Evolutionary conservation across 1,139 yeast species (phyloP).

Genomic region (Protomyces lactucae-debilis): DNA sequence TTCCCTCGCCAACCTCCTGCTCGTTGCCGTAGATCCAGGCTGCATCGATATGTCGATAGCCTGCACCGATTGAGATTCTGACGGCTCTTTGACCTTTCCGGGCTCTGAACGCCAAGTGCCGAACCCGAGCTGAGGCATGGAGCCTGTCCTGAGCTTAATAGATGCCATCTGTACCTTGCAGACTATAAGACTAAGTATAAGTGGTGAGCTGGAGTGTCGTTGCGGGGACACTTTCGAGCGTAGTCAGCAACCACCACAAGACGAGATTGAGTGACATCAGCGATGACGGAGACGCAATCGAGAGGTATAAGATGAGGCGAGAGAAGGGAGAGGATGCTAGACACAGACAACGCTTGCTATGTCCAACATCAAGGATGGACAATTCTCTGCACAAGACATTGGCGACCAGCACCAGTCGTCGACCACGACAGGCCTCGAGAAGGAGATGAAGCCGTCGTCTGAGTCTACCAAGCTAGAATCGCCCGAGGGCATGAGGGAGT

Average conservation of each 20-base stretch:
- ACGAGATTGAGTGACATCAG: too few species aligned
- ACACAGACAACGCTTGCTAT: neutral
- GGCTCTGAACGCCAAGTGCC: slow-evolving; percentile 74
- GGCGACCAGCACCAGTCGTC: slow-evolving; percentile 14
- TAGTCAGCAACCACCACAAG: too few species aligned
- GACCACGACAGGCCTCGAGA: slow-evolving; percentile 15
- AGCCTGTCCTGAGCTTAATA: slow-evolving; percentile 11
- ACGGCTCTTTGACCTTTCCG: slow-evolving; percentile 59
- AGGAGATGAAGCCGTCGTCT: slow-evolving; percentile 22
- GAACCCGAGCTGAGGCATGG: slow-evolving; percentile 41
- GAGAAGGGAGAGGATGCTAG: too few species aligned
- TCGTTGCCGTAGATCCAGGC: slow-evolving; percentile 34
- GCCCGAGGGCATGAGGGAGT: slow-evolving; percentile 22
- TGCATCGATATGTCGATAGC: slow-evolving; percentile 60
- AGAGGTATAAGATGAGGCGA: too few species aligned
- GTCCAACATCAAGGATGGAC: slow-evolving; percentile 15
- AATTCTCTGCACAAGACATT: slow-evolving; percentile 14
- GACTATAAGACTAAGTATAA: too few species aligned
- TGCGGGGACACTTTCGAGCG: too few species aligned
- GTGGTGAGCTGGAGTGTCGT: too few species aligned
- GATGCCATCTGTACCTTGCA: neutral
- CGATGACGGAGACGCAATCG: too few species aligned
- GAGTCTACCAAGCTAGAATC: slow-evolving; percentile 25
- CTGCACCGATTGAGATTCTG: slow-evolving; percentile 56
- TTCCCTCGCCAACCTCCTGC: slow-evolving; percentile 50